Evolutionary conservation across 768 basidiomycete species (phyloP).

Genomic region (Boletales sp.): DNA sequence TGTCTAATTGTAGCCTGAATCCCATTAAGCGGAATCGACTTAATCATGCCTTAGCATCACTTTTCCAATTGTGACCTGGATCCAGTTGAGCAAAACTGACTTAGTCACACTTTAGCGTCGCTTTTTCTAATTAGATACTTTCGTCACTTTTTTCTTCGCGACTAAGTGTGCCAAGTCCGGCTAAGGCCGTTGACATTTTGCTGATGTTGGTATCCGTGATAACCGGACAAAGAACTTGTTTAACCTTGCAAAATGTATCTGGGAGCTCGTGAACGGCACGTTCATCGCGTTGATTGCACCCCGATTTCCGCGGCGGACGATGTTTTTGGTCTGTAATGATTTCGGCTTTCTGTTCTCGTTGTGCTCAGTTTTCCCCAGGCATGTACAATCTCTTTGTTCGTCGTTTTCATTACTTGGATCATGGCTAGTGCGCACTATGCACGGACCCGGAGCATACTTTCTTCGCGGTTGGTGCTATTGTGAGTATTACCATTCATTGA

Average conservation of each 20-base stretch:
- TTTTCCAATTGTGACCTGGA: too few relatives aligned
- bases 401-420: background rate
- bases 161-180: too few relatives aligned
- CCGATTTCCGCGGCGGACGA: constrained; percentile 6
- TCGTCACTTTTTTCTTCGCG: too few relatives aligned
- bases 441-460: background rate
- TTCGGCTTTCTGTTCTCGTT: too few relatives aligned
- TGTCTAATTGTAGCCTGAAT: too few relatives aligned
- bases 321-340: background rate
- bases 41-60: too few relatives aligned
- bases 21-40: too few relatives aligned
- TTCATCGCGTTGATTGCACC: constrained; percentile 1
- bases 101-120: too few relatives aligned
- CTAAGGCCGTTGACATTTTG: too few relatives aligned
- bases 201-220: too few relatives aligned
- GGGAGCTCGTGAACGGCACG: background rate
- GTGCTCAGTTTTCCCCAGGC: background rate
- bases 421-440: constrained; percentile 2
- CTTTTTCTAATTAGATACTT: too few relatives aligned
- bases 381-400: constrained; percentile 7
- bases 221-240: constrained; percentile 1
- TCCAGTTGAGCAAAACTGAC: too few relatives aligned
- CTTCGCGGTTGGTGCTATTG: background rate
- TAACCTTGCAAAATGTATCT: background rate
- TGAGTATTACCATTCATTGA: background rate